Conservation (phyloP, 139 green algal genomes). For the Pseudopediastrum boryanum region DNA sequence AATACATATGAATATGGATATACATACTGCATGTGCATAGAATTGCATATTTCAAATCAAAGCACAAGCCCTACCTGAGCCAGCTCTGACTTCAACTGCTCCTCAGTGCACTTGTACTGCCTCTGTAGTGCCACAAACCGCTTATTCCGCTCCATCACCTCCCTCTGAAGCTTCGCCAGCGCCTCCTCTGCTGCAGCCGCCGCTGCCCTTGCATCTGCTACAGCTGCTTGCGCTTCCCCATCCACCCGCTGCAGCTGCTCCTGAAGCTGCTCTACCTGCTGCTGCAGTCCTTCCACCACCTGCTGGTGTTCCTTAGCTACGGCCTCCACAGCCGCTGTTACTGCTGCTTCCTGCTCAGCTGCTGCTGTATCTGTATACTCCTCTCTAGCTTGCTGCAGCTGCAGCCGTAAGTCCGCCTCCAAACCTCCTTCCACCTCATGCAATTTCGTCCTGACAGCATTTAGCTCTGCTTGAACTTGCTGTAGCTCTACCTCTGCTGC, state of each 20-base stretch:
- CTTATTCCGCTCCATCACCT: slow-evolving; percentile 12
- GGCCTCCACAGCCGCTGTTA: neutral
- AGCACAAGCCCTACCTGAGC: neutral
- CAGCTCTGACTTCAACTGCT: neutral
- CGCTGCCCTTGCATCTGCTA: neutral
- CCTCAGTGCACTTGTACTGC: neutral
- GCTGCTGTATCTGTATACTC: neutral
- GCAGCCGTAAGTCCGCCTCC: no score
- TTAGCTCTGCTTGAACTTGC: no score
- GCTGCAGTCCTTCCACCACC: neutral
- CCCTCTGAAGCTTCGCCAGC: neutral
- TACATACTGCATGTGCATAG: no score
- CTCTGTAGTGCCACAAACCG: slow-evolving; percentile 22
- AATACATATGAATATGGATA: no score
- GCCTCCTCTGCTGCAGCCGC: neutral
- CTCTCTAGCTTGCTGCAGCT: neutral
- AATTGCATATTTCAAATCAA: neutral
- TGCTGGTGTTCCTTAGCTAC: neutral
- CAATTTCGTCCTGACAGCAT: no score
- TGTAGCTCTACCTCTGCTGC: neutral
- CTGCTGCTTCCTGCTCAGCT: neutral
- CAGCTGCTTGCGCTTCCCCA: neutral
- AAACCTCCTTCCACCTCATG: no score
- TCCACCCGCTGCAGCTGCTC: slow-evolving; percentile 20
- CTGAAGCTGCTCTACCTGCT: neutral